Evolutionary conservation across 768 basidiomycete species (phyloP).

Genomic region (Serendipita vermifera): DNA sequence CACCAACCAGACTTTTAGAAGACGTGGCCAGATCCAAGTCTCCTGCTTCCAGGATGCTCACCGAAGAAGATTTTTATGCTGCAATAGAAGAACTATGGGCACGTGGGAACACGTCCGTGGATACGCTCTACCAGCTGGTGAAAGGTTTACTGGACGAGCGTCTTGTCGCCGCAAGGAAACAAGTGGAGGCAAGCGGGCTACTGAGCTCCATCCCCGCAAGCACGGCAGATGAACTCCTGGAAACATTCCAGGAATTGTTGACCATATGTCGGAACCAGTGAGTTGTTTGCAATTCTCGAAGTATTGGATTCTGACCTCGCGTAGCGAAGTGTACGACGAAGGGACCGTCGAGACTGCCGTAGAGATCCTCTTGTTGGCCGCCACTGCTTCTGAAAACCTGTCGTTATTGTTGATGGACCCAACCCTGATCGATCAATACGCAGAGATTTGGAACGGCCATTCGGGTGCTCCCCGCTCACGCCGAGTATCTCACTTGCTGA

Average conservation of each 20-base stretch:
- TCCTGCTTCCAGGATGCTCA: background rate
- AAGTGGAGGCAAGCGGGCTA: background rate
- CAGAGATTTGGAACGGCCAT: background rate
- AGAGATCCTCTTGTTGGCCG: background rate
- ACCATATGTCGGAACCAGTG: background rate
- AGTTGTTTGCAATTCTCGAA: background rate
- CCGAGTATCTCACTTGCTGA: background rate
- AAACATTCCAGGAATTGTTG: background rate
- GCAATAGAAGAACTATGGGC: conserved; percentile 1
- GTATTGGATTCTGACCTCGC: background rate
- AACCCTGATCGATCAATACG: background rate
- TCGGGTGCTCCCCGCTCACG: background rate
- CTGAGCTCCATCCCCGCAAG: background rate
- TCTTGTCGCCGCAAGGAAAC: background rate
- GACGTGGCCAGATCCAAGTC: background rate
- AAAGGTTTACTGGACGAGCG: background rate
- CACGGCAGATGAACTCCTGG: background rate
- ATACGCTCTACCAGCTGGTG: background rate
- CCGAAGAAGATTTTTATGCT: background rate
- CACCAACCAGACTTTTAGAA: background rate
- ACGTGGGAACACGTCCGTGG: background rate
- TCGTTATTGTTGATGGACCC: background rate
- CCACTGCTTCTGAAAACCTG: background rate
- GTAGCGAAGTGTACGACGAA: background rate
- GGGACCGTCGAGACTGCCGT: background rate